Conservation (phyloP, 495 filamentous ascomycete genomes). For the Penicillium riverlandense region DNA sequence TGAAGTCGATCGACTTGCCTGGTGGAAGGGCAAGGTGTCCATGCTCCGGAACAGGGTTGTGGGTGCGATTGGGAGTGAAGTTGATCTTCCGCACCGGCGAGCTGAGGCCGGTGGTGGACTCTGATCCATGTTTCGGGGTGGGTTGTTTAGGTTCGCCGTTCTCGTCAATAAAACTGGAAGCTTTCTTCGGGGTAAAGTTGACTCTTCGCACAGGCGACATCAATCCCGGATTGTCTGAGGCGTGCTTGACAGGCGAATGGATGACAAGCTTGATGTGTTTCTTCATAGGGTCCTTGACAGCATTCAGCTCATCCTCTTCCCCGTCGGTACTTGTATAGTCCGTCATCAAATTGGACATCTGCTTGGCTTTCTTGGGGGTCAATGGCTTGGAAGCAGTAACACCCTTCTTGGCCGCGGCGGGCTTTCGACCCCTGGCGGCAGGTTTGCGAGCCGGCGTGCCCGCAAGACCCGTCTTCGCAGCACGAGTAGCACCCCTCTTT, state of each 20-base stretch:
- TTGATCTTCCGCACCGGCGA: conserved; percentile 28
- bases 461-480: conserved; percentile 26
- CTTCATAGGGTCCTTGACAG: conserved; percentile 32
- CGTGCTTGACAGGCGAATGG: conserved; percentile 34
- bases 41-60: conserved; percentile 12
- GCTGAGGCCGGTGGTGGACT: conserved; percentile 10
- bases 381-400: conserved; percentile 29
- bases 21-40: conserved; percentile 17
- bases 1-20: conserved; percentile 28
- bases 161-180: conserved; percentile 23
- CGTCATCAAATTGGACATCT: conserved; percentile 40
- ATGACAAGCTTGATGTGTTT: conserved; percentile 20
- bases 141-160: conserved; percentile 27
- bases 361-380: conserved; percentile 51
- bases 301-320: conserved; percentile 45
- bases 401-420: conserved; percentile 25
- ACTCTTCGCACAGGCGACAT: conserved; percentile 36
- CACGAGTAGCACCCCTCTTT: conserved; percentile 6
- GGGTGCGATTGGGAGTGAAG: conserved; percentile 20
- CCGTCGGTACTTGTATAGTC: conserved; percentile 35
- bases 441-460: conserved; percentile 45
- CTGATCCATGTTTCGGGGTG: conserved; percentile 18
- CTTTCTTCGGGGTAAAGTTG: conserved; percentile 29
- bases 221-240: conserved; percentile 17
- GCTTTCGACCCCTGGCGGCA: conserved; percentile 30